Conservation (phyloP, 345 rosid species). For the Durio zibethinus region DNA sequence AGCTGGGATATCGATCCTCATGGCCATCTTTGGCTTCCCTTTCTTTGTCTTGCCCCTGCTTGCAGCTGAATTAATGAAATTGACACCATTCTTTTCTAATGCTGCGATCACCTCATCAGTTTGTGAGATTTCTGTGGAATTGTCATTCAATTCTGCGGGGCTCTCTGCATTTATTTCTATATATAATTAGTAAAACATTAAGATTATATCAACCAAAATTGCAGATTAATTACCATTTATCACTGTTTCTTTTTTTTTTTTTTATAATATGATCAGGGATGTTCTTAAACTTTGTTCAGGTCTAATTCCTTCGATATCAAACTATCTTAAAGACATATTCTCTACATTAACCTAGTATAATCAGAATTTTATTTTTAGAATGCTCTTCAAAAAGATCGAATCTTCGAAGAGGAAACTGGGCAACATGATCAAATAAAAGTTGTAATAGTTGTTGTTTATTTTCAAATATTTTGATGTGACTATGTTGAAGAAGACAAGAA, state of each 20-base stretch:
- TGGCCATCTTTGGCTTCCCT: conserved; percentile 69
- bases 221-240: too few relatives aligned
- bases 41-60: conserved; percentile 59
- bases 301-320: too few relatives aligned
- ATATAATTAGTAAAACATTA: background rate
- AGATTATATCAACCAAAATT: background rate
- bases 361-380: too few relatives aligned
- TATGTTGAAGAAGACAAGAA: background rate
- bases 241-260: too few relatives aligned
- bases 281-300: too few relatives aligned
- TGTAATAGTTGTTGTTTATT: too few relatives aligned
- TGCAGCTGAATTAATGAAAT: conserved; percentile 52
- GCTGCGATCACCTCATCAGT: conserved; percentile 71
- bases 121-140: conserved; percentile 34
- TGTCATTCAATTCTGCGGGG: conserved; percentile 34
- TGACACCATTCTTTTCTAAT: conserved; percentile 72
- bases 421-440: too few relatives aligned
- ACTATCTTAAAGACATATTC: too few relatives aligned
- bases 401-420: too few relatives aligned
- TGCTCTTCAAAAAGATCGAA: too few relatives aligned
- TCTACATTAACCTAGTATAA: too few relatives aligned
- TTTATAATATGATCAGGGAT: too few relatives aligned
- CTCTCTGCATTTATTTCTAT: conserved; percentile 36
- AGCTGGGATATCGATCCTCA: conserved; percentile 77
- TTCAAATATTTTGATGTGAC: background rate